Base-by-base conservation (phyloP, 2,329 filamentous ascomycete species). In the Tolypocladium tropicale region DNA sequence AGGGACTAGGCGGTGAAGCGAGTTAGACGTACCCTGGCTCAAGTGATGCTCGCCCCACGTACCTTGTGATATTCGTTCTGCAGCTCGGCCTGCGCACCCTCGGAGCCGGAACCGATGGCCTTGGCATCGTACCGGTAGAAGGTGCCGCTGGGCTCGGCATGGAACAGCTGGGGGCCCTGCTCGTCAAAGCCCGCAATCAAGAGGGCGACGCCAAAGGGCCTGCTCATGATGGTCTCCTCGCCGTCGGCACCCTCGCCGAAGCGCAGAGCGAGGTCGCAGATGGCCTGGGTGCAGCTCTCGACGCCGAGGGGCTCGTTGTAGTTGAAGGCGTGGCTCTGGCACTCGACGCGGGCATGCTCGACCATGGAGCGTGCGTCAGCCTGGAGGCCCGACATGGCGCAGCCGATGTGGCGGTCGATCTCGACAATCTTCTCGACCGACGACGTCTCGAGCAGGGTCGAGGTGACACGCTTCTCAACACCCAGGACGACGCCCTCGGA, bases 391-490 rank as follows among this genome's bases (percentile, higher is more conserved):
- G 89, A 94, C 92, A 99, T 99, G 76, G 94, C 94, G 77, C 94
- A 97, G 68, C 94, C 94, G 67, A 99, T 96, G 79, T 99, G 94
- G 71, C 89, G 85, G 78, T 99, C 94, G 73, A 99, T 97, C 75
- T 99, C 94, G 73, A 99, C 93, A 68, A 99, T 97, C 84, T 99
- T 99, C 77, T 99, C 94, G 68, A 99, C 94, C 43, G 92, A 96
- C 51, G 90, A 95, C 34, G 94, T 95, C 76, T 97, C 94, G 68
- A 99, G 90, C 60, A 99, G 88, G 59, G 93, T 95, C 57, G 90
- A 96, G 59, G 94, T 99, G 67, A 99, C 94, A 69, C 94, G 92
- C 84, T 99, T 99, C 79, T 99, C 94, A 62, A 99, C 94, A 65
- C 94, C 94, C 53, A 99, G 87, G 70, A 99, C 88, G 60, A 97